A percentile compares a stretch with the other conserved stretches of the same genome.
phyloP scores from a whole-genome alignment of 371 early-diverging fungal species.

The Mucor racemosus region DNA sequence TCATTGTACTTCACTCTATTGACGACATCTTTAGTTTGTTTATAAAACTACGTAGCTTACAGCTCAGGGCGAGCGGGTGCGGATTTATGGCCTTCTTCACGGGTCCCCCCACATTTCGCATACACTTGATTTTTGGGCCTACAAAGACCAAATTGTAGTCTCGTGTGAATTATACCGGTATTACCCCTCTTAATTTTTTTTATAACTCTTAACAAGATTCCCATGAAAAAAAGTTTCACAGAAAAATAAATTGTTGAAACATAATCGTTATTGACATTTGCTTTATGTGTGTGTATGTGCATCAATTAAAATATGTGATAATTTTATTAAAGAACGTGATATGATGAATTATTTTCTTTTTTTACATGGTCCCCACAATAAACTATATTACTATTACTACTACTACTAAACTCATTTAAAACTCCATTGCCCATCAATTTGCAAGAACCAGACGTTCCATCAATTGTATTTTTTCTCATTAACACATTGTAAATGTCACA shows the following conservation, averaged over 20 bases:
- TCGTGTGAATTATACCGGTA: slow-evolving; percentile 30
- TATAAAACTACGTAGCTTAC: slow-evolving; percentile 1
- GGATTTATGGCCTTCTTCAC: not conserved
- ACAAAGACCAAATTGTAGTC: not conserved
- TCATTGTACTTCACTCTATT: not conserved
- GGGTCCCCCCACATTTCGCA: slow-evolving; percentile 5
- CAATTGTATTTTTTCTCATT: not conserved
- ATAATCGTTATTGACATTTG: not conserved
- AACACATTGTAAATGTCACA: not conserved
- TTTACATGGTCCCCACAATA: slow-evolving; percentile 2
- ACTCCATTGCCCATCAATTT: slow-evolving; percentile 1
- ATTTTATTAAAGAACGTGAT: not conserved
- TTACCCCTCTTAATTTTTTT: slow-evolving; percentile 6
- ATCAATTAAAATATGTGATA: not conserved
- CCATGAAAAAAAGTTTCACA: slow-evolving; percentile 10
- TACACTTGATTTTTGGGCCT: not conserved
- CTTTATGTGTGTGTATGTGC: not conserved
- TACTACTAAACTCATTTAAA: not conserved
- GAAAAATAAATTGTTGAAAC: not conserved
- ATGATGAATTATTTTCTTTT: not conserved
- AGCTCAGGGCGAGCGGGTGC: slow-evolving; percentile 2
- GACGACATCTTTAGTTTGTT: not conserved
- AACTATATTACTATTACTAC: not conserved
- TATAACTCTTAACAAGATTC: slow-evolving; percentile 7
- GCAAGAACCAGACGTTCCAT: slow-evolving; percentile 1